These are phyloP conservation scores for Daldinia caldariorum DNA, from an alignment of 495 filamentous ascomycete species.

Conservation along the genomic window DNA sequence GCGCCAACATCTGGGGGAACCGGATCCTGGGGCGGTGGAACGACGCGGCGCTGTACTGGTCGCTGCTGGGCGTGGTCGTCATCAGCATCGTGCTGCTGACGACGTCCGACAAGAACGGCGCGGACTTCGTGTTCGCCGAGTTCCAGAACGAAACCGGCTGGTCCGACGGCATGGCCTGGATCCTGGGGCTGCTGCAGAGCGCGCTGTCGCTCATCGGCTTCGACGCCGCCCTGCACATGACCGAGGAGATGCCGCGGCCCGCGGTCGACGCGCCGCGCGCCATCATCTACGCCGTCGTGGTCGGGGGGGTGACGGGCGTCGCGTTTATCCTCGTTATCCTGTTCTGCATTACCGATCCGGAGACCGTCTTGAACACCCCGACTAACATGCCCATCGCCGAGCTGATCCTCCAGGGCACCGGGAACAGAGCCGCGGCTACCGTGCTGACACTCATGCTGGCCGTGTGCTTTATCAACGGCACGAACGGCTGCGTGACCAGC, in stretches of 20 bases:
- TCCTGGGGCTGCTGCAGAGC: constrained; percentile 69
- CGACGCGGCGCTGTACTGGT: constrained; percentile 52
- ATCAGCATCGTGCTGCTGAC: constrained; percentile 53
- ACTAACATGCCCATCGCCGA: constrained; percentile 59
- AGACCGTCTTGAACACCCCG: constrained; percentile 47
- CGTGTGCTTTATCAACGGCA: constrained; percentile 52
- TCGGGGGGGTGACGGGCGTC: constrained; percentile 50
- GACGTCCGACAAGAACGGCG: constrained; percentile 49
- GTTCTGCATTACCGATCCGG: constrained; percentile 49
- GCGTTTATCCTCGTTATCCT: constrained; percentile 50
- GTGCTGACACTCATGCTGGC: constrained; percentile 49
- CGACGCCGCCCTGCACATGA: constrained; percentile 72
- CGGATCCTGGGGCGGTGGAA: constrained; percentile 49
- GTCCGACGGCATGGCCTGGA: constrained; percentile 70
- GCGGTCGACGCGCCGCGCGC: constrained; percentile 50
- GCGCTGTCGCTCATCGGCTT: constrained; percentile 70
- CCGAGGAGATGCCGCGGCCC: constrained; percentile 57
- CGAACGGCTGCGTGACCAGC: constrained; percentile 58
- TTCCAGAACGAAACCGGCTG: constrained; percentile 72
- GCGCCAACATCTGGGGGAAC: constrained; percentile 49
- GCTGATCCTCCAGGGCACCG: constrained; percentile 51
- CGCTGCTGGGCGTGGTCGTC: constrained; percentile 50
- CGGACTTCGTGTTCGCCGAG: constrained; percentile 62
- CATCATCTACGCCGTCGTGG: constrained; percentile 50
- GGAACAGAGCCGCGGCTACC: constrained; percentile 46